Percentiles rank a stretch among this genome's conserved stretches.
phyloP scores from a whole-genome alignment of 805 yeast genomes.

The Hanseniaspora taiwanica region DNA sequence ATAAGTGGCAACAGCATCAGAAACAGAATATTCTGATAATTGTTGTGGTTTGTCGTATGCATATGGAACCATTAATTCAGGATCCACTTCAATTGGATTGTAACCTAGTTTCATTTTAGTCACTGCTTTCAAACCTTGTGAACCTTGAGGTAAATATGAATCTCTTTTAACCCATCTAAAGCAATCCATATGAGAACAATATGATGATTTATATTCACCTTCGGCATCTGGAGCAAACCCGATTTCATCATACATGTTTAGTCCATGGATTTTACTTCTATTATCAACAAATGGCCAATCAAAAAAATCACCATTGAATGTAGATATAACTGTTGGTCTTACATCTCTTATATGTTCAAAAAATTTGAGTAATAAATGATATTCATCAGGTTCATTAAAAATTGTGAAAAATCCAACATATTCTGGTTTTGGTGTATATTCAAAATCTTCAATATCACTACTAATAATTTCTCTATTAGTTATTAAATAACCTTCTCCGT shows the following conservation, averaged over 20 bases:
- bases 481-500: conserved; percentile 88
- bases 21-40: conserved; percentile 91
- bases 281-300: conserved; percentile 98
- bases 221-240: conserved; percentile 85
- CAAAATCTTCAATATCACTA: conserved; percentile 92
- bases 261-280: conserved; percentile 69
- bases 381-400: conserved; percentile 81
- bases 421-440: conserved; percentile 95
- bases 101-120: conserved; percentile 92
- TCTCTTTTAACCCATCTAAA: conserved; percentile 97
- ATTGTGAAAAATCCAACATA: conserved; percentile 82
- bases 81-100: conserved; percentile 92
- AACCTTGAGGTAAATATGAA: conserved; percentile 93
- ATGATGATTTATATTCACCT: conserved; percentile 83
- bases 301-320: conserved; percentile 96
- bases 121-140: conserved; percentile 96
- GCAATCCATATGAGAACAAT: conserved; percentile 96
- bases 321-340: conserved; percentile 92
- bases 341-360: conserved; percentile 84
- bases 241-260: conserved; percentile 82
- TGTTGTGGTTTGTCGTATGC: conserved; percentile 90
- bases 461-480: conserved; percentile 91
- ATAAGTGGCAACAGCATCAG: conserved; percentile 98
- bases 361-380: conserved; percentile 56
- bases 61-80: conserved; percentile 96